Evolutionary conservation across 768 basidiomycete species (phyloP).

Genomic region (Mycena vulgaris): DNA sequence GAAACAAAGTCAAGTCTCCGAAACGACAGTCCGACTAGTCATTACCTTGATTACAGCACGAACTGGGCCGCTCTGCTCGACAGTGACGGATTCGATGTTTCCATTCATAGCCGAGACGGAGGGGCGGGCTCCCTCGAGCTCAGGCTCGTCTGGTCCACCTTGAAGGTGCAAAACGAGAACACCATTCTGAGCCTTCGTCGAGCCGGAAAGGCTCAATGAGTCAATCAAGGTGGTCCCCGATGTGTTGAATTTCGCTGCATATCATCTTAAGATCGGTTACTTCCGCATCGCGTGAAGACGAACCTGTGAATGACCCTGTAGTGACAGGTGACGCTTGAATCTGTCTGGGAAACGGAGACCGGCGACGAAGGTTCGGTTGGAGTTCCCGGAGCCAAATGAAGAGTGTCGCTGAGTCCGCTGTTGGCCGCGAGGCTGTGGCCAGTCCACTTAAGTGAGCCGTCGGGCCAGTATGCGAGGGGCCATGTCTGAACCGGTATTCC

Average conservation of each 20-base stretch:
- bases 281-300: background rate
- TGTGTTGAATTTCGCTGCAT: conserved; percentile 49
- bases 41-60: conserved; percentile 55
- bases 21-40: background rate
- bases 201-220: conserved; percentile 48
- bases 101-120: conserved; percentile 45
- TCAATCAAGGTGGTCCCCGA: conserved; percentile 51
- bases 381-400: conserved; percentile 49
- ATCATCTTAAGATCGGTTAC: background rate
- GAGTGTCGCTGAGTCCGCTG: conserved; percentile 39
- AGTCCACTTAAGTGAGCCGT: conserved; percentile 58
- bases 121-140: conserved; percentile 44
- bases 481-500: conserved; percentile 51
- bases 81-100: conserved; percentile 46
- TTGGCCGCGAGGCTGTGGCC: conserved; percentile 54
- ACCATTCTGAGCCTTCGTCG: conserved; percentile 47
- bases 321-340: conserved; percentile 47
- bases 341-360: conserved; percentile 47
- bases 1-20: background rate
- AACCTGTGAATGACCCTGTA: conserved; percentile 54
- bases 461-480: conserved; percentile 59
- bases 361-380: conserved; percentile 51
- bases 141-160: conserved; percentile 52
- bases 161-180: conserved; percentile 52
- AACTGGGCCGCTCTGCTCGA: conserved; percentile 55